A percentile compares a stretch with the other conserved stretches of the same genome.
Evolutionary conservation across 441 rosid genomes (phyloP).

Genomic region (Populus trichocarpa): DNA sequence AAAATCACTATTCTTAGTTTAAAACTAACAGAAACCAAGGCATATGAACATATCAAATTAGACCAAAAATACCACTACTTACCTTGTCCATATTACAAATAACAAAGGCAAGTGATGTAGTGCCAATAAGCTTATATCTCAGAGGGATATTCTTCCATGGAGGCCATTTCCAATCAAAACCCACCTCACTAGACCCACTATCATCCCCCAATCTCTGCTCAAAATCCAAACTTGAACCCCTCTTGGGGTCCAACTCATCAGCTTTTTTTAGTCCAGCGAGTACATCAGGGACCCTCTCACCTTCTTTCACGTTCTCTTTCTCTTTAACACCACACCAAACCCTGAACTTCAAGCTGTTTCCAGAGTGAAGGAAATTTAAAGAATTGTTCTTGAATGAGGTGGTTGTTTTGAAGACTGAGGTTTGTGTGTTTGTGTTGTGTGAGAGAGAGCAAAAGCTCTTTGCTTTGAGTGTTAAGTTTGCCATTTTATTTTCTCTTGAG

Average conservation of each 20-base stretch:
- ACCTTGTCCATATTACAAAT: conserved; percentile 98
- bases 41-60: not conserved
- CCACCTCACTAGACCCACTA: conserved; percentile 30
- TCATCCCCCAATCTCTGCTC: conserved; percentile 15
- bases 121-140: conserved; percentile 79
- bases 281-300: conserved; percentile 26
- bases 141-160: conserved; percentile 74
- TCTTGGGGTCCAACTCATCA: conserved; percentile 23
- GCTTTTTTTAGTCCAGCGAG: conserved; percentile 28
- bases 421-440: conserved; percentile 24
- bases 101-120: conserved; percentile 88
- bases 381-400: conserved; percentile 7
- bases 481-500: conserved; percentile 31
- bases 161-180: conserved; percentile 60
- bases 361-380: conserved; percentile 18
- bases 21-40: not conserved
- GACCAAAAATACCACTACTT: conserved; percentile 1
- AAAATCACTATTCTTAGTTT: too few species aligned
- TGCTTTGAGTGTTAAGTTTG: conserved; percentile 39
- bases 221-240: conserved; percentile 17
- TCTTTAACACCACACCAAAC: conserved; percentile 56
- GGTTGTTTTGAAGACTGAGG: conserved; percentile 22
- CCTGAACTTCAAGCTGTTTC: conserved; percentile 32
- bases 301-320: conserved; percentile 45
- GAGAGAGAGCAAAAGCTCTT: conserved; percentile 37